These are phyloP conservation scores for Leishmania martiniquensis DNA, from an alignment of 208 protist species.

Conservation along the genomic window DNA sequence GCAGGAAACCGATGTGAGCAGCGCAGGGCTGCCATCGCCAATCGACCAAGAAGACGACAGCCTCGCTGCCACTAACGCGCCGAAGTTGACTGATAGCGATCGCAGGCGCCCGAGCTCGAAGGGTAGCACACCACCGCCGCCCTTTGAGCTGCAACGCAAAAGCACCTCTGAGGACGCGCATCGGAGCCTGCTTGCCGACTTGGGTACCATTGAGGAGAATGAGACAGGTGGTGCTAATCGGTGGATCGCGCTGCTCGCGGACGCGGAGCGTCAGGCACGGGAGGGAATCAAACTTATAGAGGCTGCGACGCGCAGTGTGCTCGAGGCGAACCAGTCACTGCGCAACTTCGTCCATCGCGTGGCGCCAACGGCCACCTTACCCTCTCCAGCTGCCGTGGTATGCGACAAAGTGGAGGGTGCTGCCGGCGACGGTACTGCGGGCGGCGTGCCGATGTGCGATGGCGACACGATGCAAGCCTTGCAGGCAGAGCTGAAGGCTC, in stretches of 20 bases:
- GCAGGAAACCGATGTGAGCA: background rate
- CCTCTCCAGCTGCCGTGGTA: background rate
- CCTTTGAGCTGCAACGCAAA: background rate
- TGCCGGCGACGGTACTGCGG: background rate
- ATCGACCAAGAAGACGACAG: conserved; percentile 13
- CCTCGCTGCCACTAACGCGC: conserved; percentile 16
- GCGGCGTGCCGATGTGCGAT: background rate
- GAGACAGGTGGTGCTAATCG: background rate
- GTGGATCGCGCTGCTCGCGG: background rate
- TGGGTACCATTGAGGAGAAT: background rate
- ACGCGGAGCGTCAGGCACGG: conserved; percentile 11
- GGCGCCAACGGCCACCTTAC: background rate
- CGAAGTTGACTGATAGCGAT: background rate
- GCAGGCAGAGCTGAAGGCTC: conserved; percentile 22
- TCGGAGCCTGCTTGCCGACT: background rate
- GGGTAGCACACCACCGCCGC: background rate
- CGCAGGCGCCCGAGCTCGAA: background rate
- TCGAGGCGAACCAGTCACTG: conserved; percentile 5
- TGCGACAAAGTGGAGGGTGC: background rate
- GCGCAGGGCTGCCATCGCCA: background rate
- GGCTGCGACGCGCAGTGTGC: conserved; percentile 20
- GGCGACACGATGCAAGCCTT: background rate
- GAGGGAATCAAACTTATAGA: conserved; percentile 18
- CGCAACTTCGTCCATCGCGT: background rate
- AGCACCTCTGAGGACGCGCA: background rate